A percentile compares a stretch with the other conserved stretches of the same genome.
Evolutionary conservation across 345 rosid genomes (phyloP).

Genomic region (Salix arbutifolia): DNA sequence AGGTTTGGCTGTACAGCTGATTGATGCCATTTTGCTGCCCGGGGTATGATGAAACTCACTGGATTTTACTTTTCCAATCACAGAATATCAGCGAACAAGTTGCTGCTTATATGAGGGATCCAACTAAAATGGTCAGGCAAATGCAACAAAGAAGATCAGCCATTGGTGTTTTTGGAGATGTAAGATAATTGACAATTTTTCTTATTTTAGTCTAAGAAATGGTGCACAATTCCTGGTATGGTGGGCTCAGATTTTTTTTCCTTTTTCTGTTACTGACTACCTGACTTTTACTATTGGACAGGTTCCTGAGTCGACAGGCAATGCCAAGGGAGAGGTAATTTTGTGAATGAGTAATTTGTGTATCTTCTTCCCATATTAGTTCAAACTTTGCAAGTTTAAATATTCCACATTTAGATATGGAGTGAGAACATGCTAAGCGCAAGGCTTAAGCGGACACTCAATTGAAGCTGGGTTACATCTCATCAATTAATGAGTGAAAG

Average conservation of each 20-base stretch:
- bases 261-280: constrained; percentile 20
- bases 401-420: background rate
- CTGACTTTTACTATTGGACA: constrained; percentile 8
- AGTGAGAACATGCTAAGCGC: background rate
- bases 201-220: background rate
- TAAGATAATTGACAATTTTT: constrained; percentile 34
- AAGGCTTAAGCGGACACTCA: too few relatives aligned
- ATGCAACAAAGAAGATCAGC: constrained; percentile 80
- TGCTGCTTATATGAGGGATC: constrained; percentile 83
- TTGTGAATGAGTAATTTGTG: too few relatives aligned
- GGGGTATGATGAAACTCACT: constrained; percentile 13
- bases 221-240: background rate
- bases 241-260: background rate
- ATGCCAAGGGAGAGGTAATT: constrained; percentile 48
- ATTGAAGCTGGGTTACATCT: too few relatives aligned
- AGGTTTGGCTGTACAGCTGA: constrained; percentile 44
- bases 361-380: background rate
- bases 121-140: constrained; percentile 91
- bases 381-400: background rate
- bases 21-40: background rate
- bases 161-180: constrained; percentile 62
- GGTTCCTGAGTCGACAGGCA: constrained; percentile 29
- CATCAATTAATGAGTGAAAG: too few relatives aligned
- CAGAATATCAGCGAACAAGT: constrained; percentile 95
- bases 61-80: constrained; percentile 5